Percentiles rank a stretch among this genome's conserved stretches.
phyloP scores from a whole-genome alignment of 2,329 filamentous ascomycete species.

The Botrytis cinerea region DNA sequence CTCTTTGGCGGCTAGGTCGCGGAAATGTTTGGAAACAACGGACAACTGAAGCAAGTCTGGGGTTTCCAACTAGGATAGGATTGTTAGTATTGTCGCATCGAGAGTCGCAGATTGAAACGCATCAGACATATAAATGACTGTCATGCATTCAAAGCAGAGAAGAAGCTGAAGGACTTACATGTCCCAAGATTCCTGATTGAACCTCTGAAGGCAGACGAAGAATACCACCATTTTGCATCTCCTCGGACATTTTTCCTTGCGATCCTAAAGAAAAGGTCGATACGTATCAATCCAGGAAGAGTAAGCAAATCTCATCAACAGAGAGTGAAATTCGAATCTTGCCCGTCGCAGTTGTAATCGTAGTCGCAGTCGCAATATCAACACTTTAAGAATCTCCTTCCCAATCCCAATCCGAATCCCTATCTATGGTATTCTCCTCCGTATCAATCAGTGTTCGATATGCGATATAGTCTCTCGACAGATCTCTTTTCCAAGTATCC shows the following conservation, averaged over 20 bases:
- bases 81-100: neutral
- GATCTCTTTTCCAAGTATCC: neutral
- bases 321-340: neutral
- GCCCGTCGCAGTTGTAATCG: neutral
- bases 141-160: neutral
- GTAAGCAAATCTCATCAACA: neutral
- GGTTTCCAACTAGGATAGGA: slow-evolving; percentile 49
- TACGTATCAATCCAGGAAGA: neutral
- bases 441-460: neutral
- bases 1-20: slow-evolving; percentile 57
- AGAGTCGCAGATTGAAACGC: neutral
- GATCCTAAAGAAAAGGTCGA: neutral
- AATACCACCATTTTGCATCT: neutral
- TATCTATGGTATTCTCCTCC: neutral
- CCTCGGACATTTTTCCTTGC: neutral
- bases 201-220: slow-evolving; percentile 3
- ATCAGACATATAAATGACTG: neutral
- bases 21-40: slow-evolving; percentile 59
- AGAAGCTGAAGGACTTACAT: neutral
- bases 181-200: neutral
- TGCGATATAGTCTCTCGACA: neutral
- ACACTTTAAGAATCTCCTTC: neutral
- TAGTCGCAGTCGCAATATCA: neutral
- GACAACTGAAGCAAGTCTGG: slow-evolving; percentile 58
- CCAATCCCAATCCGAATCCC: neutral